These are phyloP conservation scores for Aegilops sharonensis DNA, from an alignment of 176 grass and related monocot species.

Conservation along the genomic window DNA sequence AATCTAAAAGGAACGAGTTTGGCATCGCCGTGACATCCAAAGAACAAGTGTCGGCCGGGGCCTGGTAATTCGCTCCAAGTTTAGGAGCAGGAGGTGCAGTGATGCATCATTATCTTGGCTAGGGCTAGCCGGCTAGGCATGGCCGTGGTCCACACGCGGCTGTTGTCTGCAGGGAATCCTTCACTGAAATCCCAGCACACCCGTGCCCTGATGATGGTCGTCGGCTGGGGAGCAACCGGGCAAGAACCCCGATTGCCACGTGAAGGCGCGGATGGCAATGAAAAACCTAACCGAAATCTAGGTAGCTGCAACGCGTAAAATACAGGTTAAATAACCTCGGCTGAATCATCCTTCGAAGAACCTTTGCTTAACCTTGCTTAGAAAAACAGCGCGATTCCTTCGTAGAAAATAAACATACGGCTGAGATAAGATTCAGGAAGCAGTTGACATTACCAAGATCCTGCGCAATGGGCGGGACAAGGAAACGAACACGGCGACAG, in stretches of 20 bases:
- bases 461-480: not conserved
- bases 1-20: not conserved
- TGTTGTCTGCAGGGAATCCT: not conserved
- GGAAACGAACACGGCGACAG: not conserved
- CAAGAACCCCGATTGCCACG: not conserved
- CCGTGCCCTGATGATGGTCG: slow-evolving; percentile 14
- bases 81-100: not conserved
- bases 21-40: not conserved
- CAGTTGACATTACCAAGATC: not conserved
- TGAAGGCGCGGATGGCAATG: not conserved
- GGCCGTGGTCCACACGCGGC: not conserved
- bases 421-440: not conserved
- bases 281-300: not conserved
- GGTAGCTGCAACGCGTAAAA: not conserved
- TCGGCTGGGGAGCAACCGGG: slow-evolving; percentile 1
- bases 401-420: not conserved
- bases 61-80: not conserved
- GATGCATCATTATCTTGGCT: not conserved
- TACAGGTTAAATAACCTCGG: not conserved
- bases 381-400: not conserved
- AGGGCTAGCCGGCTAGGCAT: slow-evolving; percentile 6
- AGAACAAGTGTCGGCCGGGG: not conserved
- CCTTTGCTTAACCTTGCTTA: not conserved
- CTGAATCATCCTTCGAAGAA: not conserved
- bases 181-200: slow-evolving; percentile 13